Conservation (phyloP, 306 rosid species). For the Dalbergia cochinchinensis region DNA sequence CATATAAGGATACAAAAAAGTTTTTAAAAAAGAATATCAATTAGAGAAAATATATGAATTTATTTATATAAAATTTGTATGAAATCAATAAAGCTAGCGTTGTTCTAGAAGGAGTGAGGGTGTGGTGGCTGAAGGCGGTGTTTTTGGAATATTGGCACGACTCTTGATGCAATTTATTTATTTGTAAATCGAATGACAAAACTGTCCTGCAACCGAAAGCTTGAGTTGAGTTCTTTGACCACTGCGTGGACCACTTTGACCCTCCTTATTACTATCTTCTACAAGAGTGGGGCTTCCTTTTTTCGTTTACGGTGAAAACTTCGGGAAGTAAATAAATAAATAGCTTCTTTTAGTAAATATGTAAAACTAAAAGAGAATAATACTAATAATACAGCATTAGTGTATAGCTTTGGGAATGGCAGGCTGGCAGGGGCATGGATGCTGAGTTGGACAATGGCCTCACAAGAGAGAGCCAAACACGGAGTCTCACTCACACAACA, state of each 20-base stretch:
- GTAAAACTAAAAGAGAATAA: background rate
- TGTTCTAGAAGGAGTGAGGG: constrained; percentile 3
- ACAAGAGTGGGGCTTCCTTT: constrained; percentile 3
- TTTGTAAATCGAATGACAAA: constrained; percentile 48
- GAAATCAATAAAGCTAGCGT: background rate
- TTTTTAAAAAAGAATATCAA: no score
- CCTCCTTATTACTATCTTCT: background rate
- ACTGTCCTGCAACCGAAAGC: constrained; percentile 41
- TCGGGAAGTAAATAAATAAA: background rate
- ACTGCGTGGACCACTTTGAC: constrained; percentile 61
- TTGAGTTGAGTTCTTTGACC: constrained; percentile 59
- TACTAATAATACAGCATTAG: no score
- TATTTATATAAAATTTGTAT: background rate
- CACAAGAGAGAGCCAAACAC: background rate
- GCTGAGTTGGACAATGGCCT: constrained; percentile 51
- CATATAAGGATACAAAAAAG: no score
- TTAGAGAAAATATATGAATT: no score
- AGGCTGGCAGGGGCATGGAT: constrained; percentile 42
- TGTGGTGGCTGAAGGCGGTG: background rate
- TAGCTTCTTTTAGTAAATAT: background rate
- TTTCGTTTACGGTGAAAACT: background rate
- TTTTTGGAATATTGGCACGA: background rate
- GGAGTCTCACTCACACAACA: no score
- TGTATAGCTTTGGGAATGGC: constrained; percentile 43
- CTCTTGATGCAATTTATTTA: constrained; percentile 17